Base-by-base conservation (phyloP, 2,329 filamentous ascomycete species). In the Claviceps paspali region DNA sequence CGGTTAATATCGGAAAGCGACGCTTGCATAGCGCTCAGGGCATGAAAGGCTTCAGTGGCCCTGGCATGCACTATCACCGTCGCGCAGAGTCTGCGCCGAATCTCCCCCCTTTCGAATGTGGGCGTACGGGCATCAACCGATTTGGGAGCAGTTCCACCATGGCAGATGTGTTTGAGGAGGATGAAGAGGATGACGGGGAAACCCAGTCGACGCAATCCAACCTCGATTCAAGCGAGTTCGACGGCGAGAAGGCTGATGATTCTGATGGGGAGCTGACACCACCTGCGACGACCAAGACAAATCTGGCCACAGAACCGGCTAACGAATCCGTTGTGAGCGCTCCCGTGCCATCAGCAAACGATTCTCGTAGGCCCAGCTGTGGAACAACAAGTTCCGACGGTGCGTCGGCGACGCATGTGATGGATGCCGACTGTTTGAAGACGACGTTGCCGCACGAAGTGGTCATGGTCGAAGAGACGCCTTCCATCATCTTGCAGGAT, bases 161-260 rank as follows among this genome's bases (percentile, higher is more conserved):
- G 82, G 82, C 79, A 0, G 83, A 88, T 52, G 83, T 91, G 1
- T 91, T 88, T 45, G 83, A 91, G 51, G 83, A 88, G 48, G 82
- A 87, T 21, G 82, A 86, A 44, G 79, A 83, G 48, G 68, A 73
- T 3, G 62, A 86, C 44, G 79, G 83, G 47, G 68, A 73, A 4
- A 61, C 59, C 47, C n/a, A 24, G 6, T 15, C 23, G 14, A 22
- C 22, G 19, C 30, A 32, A 4, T 11, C 12, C 5, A 26, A 21
- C 14, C 6, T 18, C n/a, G 35, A 21, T 17, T 26, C 22, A 12
- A 19, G 26, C 15, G 21, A 11, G 14, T 26, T 17, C 10, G 10
- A 26, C 4, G 10, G 11, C 6, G 31, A 22, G 12, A 18, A 18
- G 3, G 57, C 61, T 1, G 58, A 61, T 1, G 70, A 75, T 10